Base-by-base conservation (phyloP, 2,329 filamentous ascomycete genomes). In the Paradendryphiella salina region DNA sequence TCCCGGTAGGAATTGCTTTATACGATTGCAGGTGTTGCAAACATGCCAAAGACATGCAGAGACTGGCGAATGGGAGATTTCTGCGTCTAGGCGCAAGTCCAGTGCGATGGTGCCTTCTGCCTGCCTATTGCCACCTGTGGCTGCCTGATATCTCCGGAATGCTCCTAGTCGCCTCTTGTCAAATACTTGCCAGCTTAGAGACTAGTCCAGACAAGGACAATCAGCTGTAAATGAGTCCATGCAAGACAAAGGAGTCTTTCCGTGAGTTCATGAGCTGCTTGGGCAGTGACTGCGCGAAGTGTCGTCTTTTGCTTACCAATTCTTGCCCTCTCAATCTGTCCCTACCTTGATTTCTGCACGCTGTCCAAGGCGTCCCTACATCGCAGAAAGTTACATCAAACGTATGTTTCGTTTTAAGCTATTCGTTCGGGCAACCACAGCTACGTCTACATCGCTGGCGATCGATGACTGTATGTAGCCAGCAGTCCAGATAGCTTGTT, bases 41-140 rank as follows among this genome's bases (percentile, higher is more conserved):
- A 18, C 29, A 26, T 57, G 52, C 51, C 57, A 54, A 57, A 63
- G 54, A 35, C 46, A 21, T n/a, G 10, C 10, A 20, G 41, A 36
- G 14, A 54, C 49, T 56, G 57, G 29, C 63, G 47, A 61, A 56
- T 61, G n/a, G 36, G 7, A 50, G 20, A 35, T 13, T 29, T 20
- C 11, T 21, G 39, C 14, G 34, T n/a, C 8, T 32, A 50, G 38
- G 44, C 52, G 41, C 52, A 38, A 36, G 26, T 26, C 18, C 11
- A 45, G 44, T 45, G 43, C 26, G 23, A 35, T 31, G 53, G 28
- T 61, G 57, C 61, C 63, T 69, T 56, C 38, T 39, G 34, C 50
- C 28, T 60, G 56, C 61, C 59, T 61, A 44, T 36, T 35, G 57
- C 45, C 70, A 63, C 66, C 67, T 71, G 51, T 57, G 59, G 69